phyloP scores from a whole-genome alignment of 164 flowering plant species.

The Liriodendron chinense region DNA sequence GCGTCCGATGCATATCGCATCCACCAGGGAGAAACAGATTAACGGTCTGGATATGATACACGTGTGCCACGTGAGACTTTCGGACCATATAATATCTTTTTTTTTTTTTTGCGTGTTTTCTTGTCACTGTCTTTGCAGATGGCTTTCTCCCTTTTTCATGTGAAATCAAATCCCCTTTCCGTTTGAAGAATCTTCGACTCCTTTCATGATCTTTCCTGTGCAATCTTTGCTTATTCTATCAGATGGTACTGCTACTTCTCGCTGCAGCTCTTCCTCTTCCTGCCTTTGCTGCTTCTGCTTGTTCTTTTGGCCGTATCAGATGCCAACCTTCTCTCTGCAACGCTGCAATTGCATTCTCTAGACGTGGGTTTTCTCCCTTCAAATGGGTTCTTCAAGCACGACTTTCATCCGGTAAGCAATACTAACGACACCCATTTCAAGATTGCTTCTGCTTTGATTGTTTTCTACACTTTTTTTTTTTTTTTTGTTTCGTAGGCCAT shows the following conservation, averaged over 20 bases:
- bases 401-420: constrained; percentile 33
- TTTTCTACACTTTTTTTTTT: not conserved
- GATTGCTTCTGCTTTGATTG: not conserved
- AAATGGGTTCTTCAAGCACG: constrained; percentile 30
- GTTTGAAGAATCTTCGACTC: not conserved
- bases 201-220: not conserved
- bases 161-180: not conserved
- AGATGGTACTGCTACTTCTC: constrained; percentile 13
- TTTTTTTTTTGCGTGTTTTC: not conserved
- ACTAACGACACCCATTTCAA: not conserved
- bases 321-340: constrained; percentile 17
- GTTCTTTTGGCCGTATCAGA: constrained; percentile 19
- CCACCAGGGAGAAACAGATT: too few species aligned
- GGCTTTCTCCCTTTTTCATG: not conserved
- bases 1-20: too few species aligned
- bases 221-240: not conserved
- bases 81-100: too few species aligned
- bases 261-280: constrained; percentile 23
- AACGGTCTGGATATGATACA: too few species aligned
- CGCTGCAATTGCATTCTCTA: constrained; percentile 20
- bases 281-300: constrained; percentile 17
- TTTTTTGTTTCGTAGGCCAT: not conserved
- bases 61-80: too few species aligned
- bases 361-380: constrained; percentile 29
- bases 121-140: not conserved